phyloP scores from a whole-genome alignment of 2,329 filamentous ascomycete species.

The Fusarium bactridioides region DNA sequence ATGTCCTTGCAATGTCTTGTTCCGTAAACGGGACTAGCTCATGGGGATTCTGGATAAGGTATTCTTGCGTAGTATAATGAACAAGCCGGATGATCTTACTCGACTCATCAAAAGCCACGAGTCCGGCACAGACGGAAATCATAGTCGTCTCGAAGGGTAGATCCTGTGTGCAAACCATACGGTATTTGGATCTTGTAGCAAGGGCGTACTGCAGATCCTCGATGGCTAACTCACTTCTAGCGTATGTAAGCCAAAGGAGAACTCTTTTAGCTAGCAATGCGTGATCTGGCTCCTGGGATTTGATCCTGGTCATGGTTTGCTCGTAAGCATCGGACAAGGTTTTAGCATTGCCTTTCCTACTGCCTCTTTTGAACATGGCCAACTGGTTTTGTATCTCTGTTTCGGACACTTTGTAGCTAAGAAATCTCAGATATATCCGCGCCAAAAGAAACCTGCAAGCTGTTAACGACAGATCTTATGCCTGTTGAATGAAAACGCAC shows the following conservation, averaged over 20 bases:
- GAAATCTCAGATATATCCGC: background rate
- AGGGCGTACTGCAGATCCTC: background rate
- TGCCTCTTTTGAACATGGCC: background rate
- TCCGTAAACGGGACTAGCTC: background rate
- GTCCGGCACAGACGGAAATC: background rate
- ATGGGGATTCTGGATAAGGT: background rate
- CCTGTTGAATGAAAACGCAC: fast-evolving
- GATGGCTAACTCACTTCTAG: fast-evolving
- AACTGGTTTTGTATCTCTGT: background rate
- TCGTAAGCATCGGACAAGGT: background rate
- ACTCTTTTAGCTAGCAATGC: fast-evolving
- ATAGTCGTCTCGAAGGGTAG: background rate
- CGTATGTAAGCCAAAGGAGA: background rate
- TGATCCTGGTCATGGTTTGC: fast-evolving
- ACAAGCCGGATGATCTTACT: background rate
- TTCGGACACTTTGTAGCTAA: background rate
- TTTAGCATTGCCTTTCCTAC: background rate
- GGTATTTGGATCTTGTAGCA: background rate
- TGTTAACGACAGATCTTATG: fast-evolving
- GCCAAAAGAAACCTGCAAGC: background rate
- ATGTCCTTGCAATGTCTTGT: background rate
- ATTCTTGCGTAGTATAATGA: background rate
- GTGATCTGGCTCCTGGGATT: background rate
- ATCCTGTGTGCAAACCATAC: background rate
- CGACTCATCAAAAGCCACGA: background rate